Conservation (phyloP, 345 rosid genomes). For the Rhizophora mangle region DNA sequence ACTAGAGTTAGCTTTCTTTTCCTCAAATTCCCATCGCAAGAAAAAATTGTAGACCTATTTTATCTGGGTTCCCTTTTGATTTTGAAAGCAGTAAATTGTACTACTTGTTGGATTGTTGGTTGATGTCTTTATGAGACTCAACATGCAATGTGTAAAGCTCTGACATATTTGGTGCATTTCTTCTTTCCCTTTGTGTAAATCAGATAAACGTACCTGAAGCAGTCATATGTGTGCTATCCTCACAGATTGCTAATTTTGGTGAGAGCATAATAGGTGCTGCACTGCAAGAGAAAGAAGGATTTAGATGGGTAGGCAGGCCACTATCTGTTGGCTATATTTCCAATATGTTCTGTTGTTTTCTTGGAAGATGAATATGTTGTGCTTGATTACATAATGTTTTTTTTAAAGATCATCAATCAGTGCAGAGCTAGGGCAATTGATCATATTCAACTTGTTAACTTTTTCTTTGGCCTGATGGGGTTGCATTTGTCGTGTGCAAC, state of each 20-base stretch:
- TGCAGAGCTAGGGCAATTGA: background rate
- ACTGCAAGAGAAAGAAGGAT: slow-evolving; percentile 87
- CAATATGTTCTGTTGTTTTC: background rate
- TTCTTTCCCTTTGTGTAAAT: slow-evolving; percentile 12
- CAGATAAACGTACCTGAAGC: slow-evolving; percentile 73
- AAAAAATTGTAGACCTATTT: too few relatives aligned
- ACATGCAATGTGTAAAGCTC: background rate
- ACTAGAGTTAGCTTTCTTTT: too few relatives aligned
- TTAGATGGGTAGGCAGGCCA: slow-evolving; percentile 59
- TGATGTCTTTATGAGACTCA: too few relatives aligned
- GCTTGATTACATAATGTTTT: background rate
- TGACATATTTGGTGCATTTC: background rate
- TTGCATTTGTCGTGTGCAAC: background rate
- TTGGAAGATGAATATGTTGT: background rate
- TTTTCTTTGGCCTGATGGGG: background rate
- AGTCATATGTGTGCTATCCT: slow-evolving; percentile 74
- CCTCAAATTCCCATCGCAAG: too few relatives aligned
- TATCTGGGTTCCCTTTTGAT: too few relatives aligned
- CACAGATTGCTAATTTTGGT: slow-evolving; percentile 90
- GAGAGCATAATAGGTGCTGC: slow-evolving; percentile 91
- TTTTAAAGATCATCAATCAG: background rate
- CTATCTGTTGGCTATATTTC: background rate
- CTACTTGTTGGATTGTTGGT: too few relatives aligned
- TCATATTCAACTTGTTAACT: background rate
- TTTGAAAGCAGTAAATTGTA: too few relatives aligned